These are phyloP conservation scores for Bipolaris cookei DNA, from an alignment of 2,329 filamentous ascomycete genomes.

Conservation along the genomic window DNA sequence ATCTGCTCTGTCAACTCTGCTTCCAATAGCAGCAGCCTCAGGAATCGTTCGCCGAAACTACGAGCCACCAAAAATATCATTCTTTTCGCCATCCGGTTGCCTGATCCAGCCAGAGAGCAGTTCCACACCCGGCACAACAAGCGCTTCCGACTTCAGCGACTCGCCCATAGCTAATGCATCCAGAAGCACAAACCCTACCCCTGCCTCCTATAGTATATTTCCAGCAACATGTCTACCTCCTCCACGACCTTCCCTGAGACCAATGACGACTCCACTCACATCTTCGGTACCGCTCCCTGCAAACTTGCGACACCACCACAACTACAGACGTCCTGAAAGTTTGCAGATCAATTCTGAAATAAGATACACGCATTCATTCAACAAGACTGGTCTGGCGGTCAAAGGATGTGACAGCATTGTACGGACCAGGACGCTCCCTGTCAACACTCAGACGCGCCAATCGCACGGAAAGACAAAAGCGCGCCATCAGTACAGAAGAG, in stretches of 20 bases:
- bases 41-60: slow-evolving; percentile 43
- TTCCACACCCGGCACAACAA: slow-evolving; percentile 20
- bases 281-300: slow-evolving; percentile 29
- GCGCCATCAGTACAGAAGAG: slow-evolving; percentile 2
- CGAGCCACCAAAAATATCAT: slow-evolving; percentile 38
- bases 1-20: slow-evolving; percentile 44
- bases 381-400: slow-evolving; percentile 19
- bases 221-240: slow-evolving; percentile 19
- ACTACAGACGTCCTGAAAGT: slow-evolving; percentile 22
- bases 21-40: slow-evolving; percentile 48
- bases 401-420: slow-evolving; percentile 41
- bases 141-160: slow-evolving; percentile 10
- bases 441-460: slow-evolving; percentile 19
- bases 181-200: slow-evolving; percentile 17
- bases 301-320: slow-evolving; percentile 32
- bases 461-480: slow-evolving; percentile 8
- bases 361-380: slow-evolving; percentile 16
- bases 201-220: slow-evolving; percentile 11
- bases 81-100: slow-evolving; percentile 46
- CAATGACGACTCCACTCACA: slow-evolving; percentile 31
- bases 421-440: slow-evolving; percentile 26
- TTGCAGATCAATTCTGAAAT: slow-evolving; percentile 26
- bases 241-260: slow-evolving; percentile 27
- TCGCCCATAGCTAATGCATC: slow-evolving; percentile 16
- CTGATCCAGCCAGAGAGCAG: slow-evolving; percentile 38